Evolutionary conservation across 805 yeast genomes (phyloP).

Genomic region (Candida sonorensis): DNA sequence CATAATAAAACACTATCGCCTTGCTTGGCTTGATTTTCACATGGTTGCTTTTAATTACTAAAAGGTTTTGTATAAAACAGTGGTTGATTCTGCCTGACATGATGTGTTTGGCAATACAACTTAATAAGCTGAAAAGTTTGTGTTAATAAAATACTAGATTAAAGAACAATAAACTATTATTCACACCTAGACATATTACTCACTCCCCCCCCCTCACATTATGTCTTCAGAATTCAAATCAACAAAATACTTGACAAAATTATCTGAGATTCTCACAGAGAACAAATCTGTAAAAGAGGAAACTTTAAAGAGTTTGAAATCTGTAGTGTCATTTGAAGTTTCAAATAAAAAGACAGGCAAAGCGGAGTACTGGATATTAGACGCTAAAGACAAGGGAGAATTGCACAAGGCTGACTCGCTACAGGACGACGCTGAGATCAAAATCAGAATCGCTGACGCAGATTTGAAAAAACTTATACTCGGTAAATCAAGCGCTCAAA

Average conservation of each 20-base stretch:
- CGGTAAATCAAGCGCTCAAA: slow-evolving; percentile 82
- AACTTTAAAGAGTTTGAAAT: slow-evolving; percentile 22
- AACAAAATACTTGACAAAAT: slow-evolving; percentile 9
- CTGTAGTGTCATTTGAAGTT: slow-evolving; percentile 52
- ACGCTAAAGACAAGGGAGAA: slow-evolving; percentile 54
- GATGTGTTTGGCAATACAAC: too few species aligned
- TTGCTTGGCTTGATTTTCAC: slow-evolving; percentile 6
- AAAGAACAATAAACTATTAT: too few species aligned
- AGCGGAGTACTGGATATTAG: slow-evolving; percentile 55
- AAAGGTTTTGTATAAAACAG: too few species aligned
- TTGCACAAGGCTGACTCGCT: slow-evolving; percentile 15
- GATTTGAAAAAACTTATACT: slow-evolving; percentile 64
- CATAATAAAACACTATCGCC: too few species aligned
- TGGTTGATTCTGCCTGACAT: not conserved
- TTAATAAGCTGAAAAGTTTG: too few species aligned
- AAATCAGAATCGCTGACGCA: slow-evolving; percentile 55
- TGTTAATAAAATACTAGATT: too few species aligned
- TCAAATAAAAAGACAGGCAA: slow-evolving; percentile 54
- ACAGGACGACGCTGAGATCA: slow-evolving; percentile 54
- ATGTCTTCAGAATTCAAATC: slow-evolving; percentile 14
- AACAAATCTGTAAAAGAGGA: slow-evolving; percentile 15
- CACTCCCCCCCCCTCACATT: too few species aligned
- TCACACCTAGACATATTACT: too few species aligned
- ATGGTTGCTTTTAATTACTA: slow-evolving; percentile 2
- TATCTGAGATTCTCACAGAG: slow-evolving; percentile 9